Base-by-base conservation (phyloP, 345 rosid genomes). In the Pistacia integerrima region DNA sequence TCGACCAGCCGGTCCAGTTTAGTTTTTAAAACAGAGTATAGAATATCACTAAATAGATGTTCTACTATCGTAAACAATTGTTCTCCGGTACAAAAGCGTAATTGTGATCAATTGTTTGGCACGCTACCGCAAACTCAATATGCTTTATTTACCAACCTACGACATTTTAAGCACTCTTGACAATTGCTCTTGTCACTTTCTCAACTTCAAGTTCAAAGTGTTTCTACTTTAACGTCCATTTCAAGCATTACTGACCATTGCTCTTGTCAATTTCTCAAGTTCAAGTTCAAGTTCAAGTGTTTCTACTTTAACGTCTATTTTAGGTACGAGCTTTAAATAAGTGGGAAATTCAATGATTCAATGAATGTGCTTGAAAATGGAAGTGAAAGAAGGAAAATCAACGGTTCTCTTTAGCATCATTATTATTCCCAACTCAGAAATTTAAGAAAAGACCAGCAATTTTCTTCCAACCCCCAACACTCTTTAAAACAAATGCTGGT, bases 341-440 rank as follows among this genome's bases (percentile, higher is more conserved):
- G 64, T 73, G 64, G 70, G 64, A 10, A 65, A 44, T 61, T 16
- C 11, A 59, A 44, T 54, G 58, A 61, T 61, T 70, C 77, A 48
- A 59, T 38, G 80, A 74, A 82, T 58, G 55, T 70, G 81, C 44
- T 33, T 63, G 12, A 52, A 72, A 72, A 41, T 57, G 72, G 67
- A 22, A 73, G 76, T 61, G 78, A 78, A 58, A 3, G 74, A 74
- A 74, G 86, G 85, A 86, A 78, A 83, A 74, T 77, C 54, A 62
- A 83, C 87, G 87, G 87, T 71, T 81, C 64, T 73, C 82, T 79
- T 80, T 61, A 17, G 48, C 67, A 67, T 63, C 56, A 41, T 41
- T 66, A 67, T 63, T 61, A 41, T 41, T 66, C 65, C 70, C 62
- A 38, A 69, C 41, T 55, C 35, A 6, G 12, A 18, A 2, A 64